Evolutionary conservation across 495 filamentous ascomycete genomes (phyloP).

Genomic region (Acidomyces sp.): DNA sequence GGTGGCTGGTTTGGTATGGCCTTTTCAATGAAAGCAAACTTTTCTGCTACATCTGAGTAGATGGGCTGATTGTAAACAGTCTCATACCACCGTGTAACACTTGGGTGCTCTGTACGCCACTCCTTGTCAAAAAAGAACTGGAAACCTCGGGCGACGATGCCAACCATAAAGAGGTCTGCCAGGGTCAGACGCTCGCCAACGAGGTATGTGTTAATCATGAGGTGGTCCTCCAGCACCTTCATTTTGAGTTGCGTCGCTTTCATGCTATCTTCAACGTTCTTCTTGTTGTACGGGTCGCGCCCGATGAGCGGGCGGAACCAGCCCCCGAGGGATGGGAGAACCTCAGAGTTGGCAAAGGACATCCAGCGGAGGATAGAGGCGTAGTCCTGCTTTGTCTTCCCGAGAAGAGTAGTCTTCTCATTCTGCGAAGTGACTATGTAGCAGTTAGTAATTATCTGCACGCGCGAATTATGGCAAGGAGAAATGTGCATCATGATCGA

Average conservation of each 20-base stretch:
- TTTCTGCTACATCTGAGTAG: constrained; percentile 64
- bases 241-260: constrained; percentile 55
- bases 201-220: constrained; percentile 87
- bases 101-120: constrained; percentile 67
- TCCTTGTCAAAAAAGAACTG: constrained; percentile 80
- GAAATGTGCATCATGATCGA: neutral
- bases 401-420: constrained; percentile 96
- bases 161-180: constrained; percentile 74
- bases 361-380: constrained; percentile 95
- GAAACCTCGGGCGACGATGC: constrained; percentile 71
- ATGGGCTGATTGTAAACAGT: constrained; percentile 83
- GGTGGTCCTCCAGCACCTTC: constrained; percentile 66
- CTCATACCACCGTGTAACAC: constrained; percentile 83
- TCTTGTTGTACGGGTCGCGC: constrained; percentile 88
- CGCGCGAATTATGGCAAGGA: neutral
- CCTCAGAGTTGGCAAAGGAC: constrained; percentile 80
- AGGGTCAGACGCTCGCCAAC: constrained; percentile 95
- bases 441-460: constrained; percentile 1
- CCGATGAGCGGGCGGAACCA: constrained; percentile 89
- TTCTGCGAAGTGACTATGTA: constrained; percentile 88
- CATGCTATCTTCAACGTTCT: constrained; percentile 67
- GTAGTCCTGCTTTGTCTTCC: constrained; percentile 99
- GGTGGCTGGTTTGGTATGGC: constrained; percentile 75
- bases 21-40: constrained; percentile 68
- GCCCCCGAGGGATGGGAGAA: constrained; percentile 56